A percentile compares a stretch with the other conserved stretches of the same genome.
Conservation (phyloP, 345 rosid species). For the Physaria fendleri region DNA sequence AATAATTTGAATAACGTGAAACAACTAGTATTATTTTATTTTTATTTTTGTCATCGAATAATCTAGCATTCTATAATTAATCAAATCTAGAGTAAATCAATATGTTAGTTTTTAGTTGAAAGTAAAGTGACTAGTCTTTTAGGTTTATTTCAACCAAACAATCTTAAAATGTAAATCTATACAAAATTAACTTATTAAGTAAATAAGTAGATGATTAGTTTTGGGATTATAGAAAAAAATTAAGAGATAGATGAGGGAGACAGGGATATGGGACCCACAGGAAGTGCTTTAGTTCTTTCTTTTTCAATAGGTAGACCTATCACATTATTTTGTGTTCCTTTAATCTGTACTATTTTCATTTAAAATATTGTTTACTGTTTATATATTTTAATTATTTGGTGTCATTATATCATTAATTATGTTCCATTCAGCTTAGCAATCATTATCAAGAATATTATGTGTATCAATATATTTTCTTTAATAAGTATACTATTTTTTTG, state of each 20-base stretch:
- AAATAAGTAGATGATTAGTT: background rate
- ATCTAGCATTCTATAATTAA: conserved; percentile 1
- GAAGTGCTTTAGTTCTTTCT: conserved; percentile 62
- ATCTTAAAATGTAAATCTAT: conserved; percentile 1
- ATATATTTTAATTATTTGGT: conserved; percentile 20
- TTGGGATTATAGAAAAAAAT: background rate
- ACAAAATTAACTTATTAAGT: background rate
- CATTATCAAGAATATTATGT: conserved; percentile 31
- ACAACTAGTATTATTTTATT: background rate
- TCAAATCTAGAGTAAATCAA: conserved; percentile 4
- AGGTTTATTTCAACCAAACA: conserved; percentile 7
- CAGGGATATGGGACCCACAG: conserved; percentile 50
- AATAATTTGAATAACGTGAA: too few relatives aligned
- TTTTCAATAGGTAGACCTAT: conserved; percentile 37
- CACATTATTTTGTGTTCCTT: conserved; percentile 49
- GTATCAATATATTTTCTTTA: background rate
- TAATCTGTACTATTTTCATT: conserved; percentile 48
- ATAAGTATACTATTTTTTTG: too few relatives aligned
- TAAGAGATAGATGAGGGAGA: conserved; percentile 37
- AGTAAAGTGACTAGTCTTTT: background rate
- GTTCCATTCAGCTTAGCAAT: conserved; percentile 55
- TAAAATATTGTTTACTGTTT: conserved; percentile 29
- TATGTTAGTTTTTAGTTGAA: conserved; percentile 5
- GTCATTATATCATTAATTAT: conserved; percentile 33
- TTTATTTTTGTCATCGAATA: background rate